Evolutionary conservation across 805 yeast species (phyloP).

Genomic region (Saccharomyces kudriavzevii): DNA sequence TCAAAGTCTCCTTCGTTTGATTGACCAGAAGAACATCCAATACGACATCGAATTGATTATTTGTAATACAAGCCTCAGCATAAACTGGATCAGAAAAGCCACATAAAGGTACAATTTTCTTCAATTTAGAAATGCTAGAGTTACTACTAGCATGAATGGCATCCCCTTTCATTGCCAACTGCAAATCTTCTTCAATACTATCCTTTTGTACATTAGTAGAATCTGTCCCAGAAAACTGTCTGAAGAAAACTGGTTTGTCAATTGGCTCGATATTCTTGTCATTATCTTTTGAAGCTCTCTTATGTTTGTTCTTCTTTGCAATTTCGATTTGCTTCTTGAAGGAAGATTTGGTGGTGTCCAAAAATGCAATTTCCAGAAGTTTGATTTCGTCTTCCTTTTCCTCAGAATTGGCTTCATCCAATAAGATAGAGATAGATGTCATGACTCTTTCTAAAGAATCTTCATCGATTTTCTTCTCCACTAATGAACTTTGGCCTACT

Average conservation of each 20-base stretch:
- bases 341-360: conserved; percentile 82
- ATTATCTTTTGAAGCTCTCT: conserved; percentile 46
- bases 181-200: conserved; percentile 50
- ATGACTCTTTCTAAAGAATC: conserved; percentile 93
- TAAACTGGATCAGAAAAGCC: conserved; percentile 97
- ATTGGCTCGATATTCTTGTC: conserved; percentile 63
- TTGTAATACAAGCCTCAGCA: conserved; percentile 93
- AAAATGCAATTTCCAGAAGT: conserved; percentile 55
- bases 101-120: conserved; percentile 86
- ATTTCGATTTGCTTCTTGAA: conserved; percentile 61
- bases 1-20: conserved; percentile 85
- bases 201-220: conserved; percentile 34
- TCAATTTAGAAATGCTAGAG: conserved; percentile 67
- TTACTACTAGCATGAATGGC: conserved; percentile 42
- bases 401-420: conserved; percentile 46
- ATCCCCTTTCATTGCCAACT: conserved; percentile 40
- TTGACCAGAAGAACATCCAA: conserved; percentile 89
- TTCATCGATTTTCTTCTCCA: conserved; percentile 76
- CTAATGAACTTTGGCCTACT: conserved; percentile 69
- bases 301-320: conserved; percentile 51
- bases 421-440: conserved; percentile 71
- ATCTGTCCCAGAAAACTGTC: conserved; percentile 58
- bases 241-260: conserved; percentile 69
- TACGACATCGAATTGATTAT: conserved; percentile 94
- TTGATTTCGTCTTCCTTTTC: conserved; percentile 35